Evolutionary conservation across 2,329 filamentous ascomycete genomes (phyloP).

Genomic region (Elsinoe australis): DNA sequence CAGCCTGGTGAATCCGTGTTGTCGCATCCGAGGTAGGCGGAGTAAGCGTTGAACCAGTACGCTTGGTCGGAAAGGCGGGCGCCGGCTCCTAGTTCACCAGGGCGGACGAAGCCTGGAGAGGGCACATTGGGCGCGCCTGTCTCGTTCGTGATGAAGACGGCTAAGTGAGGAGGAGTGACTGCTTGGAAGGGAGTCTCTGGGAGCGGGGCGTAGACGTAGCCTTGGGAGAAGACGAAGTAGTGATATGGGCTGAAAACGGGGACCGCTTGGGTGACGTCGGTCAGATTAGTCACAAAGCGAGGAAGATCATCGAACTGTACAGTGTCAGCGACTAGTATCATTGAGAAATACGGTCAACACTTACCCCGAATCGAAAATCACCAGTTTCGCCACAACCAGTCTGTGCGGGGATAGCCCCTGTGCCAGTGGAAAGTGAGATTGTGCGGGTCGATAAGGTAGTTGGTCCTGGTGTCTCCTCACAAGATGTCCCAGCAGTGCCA

Average conservation of each 20-base stretch:
- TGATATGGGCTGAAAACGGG: conserved; percentile 44
- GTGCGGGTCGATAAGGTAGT: background rate
- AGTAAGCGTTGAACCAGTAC: conserved; percentile 46
- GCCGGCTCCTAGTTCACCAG: conserved; percentile 43
- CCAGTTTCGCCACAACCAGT: conserved; percentile 38
- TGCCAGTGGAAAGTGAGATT: background rate
- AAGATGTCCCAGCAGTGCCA: background rate
- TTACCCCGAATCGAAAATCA: conserved; percentile 33
- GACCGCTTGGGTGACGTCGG: conserved; percentile 30
- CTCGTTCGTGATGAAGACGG: conserved; percentile 39
- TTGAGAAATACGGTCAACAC: conserved; percentile 23
- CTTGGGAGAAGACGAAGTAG: conserved; percentile 45
- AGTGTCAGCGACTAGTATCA: conserved; percentile 23
- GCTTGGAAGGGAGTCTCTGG: conserved; percentile 40
- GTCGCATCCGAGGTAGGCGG: conserved; percentile 43
- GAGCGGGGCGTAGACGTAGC: conserved; percentile 43
- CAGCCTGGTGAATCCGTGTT: conserved; percentile 35
- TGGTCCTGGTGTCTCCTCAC: background rate
- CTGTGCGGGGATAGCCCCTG: background rate
- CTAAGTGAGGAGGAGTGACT: conserved; percentile 40
- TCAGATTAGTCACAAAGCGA: conserved; percentile 28
- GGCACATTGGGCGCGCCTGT: conserved; percentile 26
- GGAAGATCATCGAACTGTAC: conserved; percentile 32
- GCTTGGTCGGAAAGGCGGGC: conserved; percentile 35
- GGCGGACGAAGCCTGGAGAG: conserved; percentile 29